Evolutionary conservation across 106 monocot genomes (phyloP), one percentile per base, ranked within the genome.

Genomic region (Alisma plantagoaquatica): DNA sequence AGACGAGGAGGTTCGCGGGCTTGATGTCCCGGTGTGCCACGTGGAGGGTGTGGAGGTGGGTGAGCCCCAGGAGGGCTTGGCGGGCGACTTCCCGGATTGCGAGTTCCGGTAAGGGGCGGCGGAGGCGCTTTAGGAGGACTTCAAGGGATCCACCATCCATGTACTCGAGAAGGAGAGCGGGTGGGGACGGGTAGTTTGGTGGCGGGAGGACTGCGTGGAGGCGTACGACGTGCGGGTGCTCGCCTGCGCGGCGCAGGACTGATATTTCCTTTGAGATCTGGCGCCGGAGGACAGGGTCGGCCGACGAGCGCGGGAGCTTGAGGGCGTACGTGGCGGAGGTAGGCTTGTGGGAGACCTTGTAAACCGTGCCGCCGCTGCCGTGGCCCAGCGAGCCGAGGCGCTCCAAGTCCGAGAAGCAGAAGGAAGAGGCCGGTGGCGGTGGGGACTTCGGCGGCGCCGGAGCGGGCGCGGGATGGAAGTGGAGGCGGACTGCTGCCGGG

Each of bases 311-410:
- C 42, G 76, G 81, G 38, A 71, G 10, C 68, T 92, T 92, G 27
- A 92, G 77, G 12, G 91, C 91, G 60, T 64, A 79, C 15, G 82
- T 2, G 29, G 57, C 25, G 24, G 51, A 46, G 54, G 73, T 61
- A 24, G 61, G 60, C 53, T 75, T 78, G 73, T 81, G 81, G 15
- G 60, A 72, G 33, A 86, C 85, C 55, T 92, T 75, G 75, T 82
- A 81, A 22, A 92, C 91, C 12, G 66, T 82, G 35, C 91, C 91
- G 1, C 81, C 91, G 60, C 80, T 92, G 49, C 91, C 91, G 52
- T 73, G 72, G 12, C 91, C 91, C 22, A 92, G 78, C 14, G 82
- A 75, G 0, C 41, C 35, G 55, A 92, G 42, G 73, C 63, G 72
- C 32, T 92, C 91, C 47, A 78, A 74, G 57, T 92, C 86, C 10